phyloP scores from a whole-genome alignment of 208 protist species.

The Endotrypanum monterogeii region DNA sequence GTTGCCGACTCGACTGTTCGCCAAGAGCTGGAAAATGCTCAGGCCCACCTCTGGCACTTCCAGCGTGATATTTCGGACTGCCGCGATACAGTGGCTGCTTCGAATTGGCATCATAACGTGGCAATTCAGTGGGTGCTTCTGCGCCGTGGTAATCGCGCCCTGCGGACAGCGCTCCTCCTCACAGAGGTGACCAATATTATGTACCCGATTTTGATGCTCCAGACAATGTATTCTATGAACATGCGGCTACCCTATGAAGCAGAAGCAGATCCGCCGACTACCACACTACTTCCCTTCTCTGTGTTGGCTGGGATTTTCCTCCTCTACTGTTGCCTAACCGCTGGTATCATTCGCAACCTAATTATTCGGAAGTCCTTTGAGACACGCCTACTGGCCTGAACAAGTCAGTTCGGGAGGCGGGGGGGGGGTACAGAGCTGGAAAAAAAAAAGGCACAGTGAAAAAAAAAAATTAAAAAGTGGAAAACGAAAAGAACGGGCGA shows the following conservation, averaged over 20 bases:
- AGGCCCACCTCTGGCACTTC: constrained; percentile 66
- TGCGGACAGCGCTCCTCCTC: constrained; percentile 73
- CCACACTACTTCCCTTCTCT: constrained; percentile 63
- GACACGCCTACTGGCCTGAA: constrained; percentile 59
- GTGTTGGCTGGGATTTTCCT: constrained; percentile 52
- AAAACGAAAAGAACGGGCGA: neutral
- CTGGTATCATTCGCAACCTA: constrained; percentile 40
- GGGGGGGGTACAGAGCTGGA: neutral
- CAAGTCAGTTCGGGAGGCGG: neutral
- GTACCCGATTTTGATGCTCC: constrained; percentile 76
- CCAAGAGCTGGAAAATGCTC: constrained; percentile 60
- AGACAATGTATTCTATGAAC: constrained; percentile 87
- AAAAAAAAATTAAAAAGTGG: neutral
- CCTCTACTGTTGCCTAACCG: constrained; percentile 40
- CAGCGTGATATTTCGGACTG: constrained; percentile 79
- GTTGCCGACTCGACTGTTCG: constrained; percentile 49
- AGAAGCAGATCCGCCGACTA: constrained; percentile 46
- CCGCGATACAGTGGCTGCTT: constrained; percentile 78
- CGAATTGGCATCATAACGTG: constrained; percentile 90
- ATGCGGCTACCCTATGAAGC: constrained; percentile 68
- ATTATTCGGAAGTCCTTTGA: constrained; percentile 52
- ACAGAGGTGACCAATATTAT: constrained; percentile 83
- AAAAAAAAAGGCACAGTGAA: neutral
- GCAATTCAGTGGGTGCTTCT: constrained; percentile 73
- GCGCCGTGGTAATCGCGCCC: constrained; percentile 61